Base-by-base conservation (phyloP, 2,329 filamentous ascomycete genomes). In the Fusarium nurragi region DNA sequence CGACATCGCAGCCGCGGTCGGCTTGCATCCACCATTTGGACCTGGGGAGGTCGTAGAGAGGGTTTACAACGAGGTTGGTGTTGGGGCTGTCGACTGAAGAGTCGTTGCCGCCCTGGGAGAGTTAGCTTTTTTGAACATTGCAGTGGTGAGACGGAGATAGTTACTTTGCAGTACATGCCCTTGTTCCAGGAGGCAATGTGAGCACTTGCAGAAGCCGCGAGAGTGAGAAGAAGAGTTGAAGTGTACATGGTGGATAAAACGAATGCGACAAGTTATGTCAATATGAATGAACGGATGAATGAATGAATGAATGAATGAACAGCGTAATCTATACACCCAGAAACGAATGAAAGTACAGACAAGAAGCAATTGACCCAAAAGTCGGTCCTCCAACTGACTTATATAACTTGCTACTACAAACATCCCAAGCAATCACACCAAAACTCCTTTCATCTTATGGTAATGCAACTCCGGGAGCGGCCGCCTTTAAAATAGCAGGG, bases 21-120 rank as follows among this genome's bases (percentile, higher is more conserved):
- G 77, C 76, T 60, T 84, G 82, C 75, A 83, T 82, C 81, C 81
- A 84, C 80, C 81, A 83, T n/a, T 82, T 63, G 21, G 73, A 71
- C 53, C 79, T 76, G 16, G 74, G 61, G n/a, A 83, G 77, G 25
- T 81, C 63, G 65, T 77, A 83, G 22, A 84, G 75, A 5, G 82
- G 82, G 46, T 76, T 74, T n/a, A 83, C 80, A 19, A 74, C 78
- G 2, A 76, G 71, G 62, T 81, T 81, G 30, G 72, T 82, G 71
- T 84, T 83, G 38, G 60, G 65, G 47, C 79, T 68, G 38, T 81
- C 77, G 18, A 72, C 54, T 5, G 63, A 62, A 18, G 73, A 58
- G 47, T 77, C 66, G 49, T 73, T 73, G 34, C 75, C 75, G 22
- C 73, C 72, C 73, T 75, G 18, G 2, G 6, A 9, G 3, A 11